Percentiles rank a stretch among this genome's conserved stretches.
Conservation (phyloP, 2,329 filamentous ascomycete species). For the Epicoccum nigrum region DNA sequence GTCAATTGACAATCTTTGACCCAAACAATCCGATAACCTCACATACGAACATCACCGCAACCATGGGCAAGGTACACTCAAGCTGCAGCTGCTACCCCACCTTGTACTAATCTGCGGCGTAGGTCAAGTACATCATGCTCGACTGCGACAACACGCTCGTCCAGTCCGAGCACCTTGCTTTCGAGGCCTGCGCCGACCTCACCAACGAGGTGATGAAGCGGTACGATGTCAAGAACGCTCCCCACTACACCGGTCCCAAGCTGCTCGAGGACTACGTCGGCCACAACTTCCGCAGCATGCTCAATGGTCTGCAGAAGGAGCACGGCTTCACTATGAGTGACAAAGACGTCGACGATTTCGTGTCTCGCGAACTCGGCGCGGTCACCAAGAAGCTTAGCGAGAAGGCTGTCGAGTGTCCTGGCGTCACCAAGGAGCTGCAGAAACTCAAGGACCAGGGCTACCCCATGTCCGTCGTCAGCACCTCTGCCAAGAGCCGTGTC, state of each 20-base stretch:
- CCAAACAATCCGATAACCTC: slow-evolving; percentile 15
- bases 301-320: slow-evolving; percentile 75
- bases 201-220: slow-evolving; percentile 82
- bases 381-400: slow-evolving; percentile 81
- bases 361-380: slow-evolving; percentile 77
- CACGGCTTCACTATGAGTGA: slow-evolving; percentile 72
- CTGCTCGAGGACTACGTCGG: slow-evolving; percentile 89
- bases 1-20: slow-evolving; percentile 29
- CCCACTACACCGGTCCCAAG: slow-evolving; percentile 76
- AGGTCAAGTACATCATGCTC: slow-evolving; percentile 59
- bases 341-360: slow-evolving; percentile 75
- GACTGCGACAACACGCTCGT: slow-evolving; percentile 87
- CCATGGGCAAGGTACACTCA: slow-evolving; percentile 41
- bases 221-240: slow-evolving; percentile 66
- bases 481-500: slow-evolving; percentile 78
- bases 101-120: slow-evolving; percentile 25
- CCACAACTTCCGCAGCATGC: slow-evolving; percentile 94
- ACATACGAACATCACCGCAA: slow-evolving; percentile 23
- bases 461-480: slow-evolving; percentile 79
- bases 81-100: slow-evolving; percentile 20
- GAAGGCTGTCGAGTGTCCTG: slow-evolving; percentile 70
- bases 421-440: slow-evolving; percentile 71
- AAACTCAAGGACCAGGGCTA: slow-evolving; percentile 70
- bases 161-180: slow-evolving; percentile 87
- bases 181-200: slow-evolving; percentile 87